Evolutionary conservation across 2,329 filamentous ascomycete species (phyloP).

Genomic region (Fusarium zealandicum): DNA sequence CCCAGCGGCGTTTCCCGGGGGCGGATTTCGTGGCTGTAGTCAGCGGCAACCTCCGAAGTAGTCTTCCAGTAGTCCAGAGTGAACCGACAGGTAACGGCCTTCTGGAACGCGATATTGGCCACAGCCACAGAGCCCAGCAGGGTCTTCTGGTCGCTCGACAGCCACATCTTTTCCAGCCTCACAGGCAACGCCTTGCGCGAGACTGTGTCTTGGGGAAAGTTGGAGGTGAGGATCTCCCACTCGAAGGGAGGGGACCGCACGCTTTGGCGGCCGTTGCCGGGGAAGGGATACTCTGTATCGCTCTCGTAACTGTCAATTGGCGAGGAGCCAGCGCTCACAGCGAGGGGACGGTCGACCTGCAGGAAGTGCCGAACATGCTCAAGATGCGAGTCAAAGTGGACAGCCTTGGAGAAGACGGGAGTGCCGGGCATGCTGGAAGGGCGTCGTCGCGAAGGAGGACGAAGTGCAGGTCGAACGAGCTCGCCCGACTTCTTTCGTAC

Average conservation of each 20-base stretch:
- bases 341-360: constrained; percentile 91
- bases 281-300: constrained; percentile 89
- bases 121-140: constrained; percentile 85
- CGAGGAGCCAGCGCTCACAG: constrained; percentile 92
- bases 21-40: constrained; percentile 81
- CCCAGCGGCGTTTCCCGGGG: constrained; percentile 70
- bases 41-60: constrained; percentile 90
- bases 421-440: constrained; percentile 98
- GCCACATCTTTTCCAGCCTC: constrained; percentile 84
- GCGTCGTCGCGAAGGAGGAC: constrained; percentile 78
- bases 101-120: constrained; percentile 88
- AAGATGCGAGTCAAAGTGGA: constrained; percentile 97
- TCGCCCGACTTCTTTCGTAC: constrained; percentile 98
- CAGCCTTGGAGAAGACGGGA: constrained; percentile 92
- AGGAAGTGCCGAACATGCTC: constrained; percentile 97
- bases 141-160: constrained; percentile 87
- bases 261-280: constrained; percentile 51
- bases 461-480: constrained; percentile 88
- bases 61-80: constrained; percentile 99
- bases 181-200: constrained; percentile 71
- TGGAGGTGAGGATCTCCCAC: constrained; percentile 86
- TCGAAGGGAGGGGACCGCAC: constrained; percentile 66
- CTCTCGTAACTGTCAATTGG: constrained; percentile 88
- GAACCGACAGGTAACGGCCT: constrained; percentile 88
- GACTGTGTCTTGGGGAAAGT: constrained; percentile 70